These are phyloP conservation scores for Aspergillus ibericus DNA, from an alignment of 2,329 filamentous ascomycete genomes.

Conservation along the genomic window DNA sequence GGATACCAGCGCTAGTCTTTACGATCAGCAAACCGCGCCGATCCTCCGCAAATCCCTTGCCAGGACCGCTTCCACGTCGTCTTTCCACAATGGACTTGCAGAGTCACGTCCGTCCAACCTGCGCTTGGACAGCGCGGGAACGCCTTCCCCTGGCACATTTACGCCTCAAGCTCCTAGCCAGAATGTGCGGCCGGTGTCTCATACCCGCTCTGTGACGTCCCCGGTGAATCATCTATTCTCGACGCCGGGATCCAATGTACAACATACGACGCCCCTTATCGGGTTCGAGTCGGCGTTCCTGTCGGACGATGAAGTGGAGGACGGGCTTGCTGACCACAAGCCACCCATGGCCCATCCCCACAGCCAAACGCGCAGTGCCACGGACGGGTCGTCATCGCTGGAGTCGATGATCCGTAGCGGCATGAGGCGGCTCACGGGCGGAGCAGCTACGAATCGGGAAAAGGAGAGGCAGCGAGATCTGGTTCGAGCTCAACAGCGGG, in stretches of 20 bases:
- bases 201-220: constrained; percentile 81
- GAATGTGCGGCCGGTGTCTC: constrained; percentile 64
- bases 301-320: constrained; percentile 76
- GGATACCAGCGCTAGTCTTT: constrained; percentile 76
- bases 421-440: constrained; percentile 49
- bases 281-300: constrained; percentile 59
- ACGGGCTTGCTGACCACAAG: constrained; percentile 70
- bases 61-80: constrained; percentile 68
- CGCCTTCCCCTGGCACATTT: constrained; percentile 47
- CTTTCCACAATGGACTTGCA: constrained; percentile 85
- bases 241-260: constrained; percentile 49
- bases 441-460: constrained; percentile 41
- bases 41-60: constrained; percentile 80
- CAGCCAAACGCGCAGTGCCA: constrained; percentile 34
- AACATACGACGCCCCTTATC: constrained; percentile 51
- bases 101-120: constrained; percentile 65
- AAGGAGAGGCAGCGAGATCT: constrained; percentile 48
- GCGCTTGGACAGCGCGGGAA: constrained; percentile 52
- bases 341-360: constrained; percentile 22
- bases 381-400: constrained; percentile 44
- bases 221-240: constrained; percentile 59
- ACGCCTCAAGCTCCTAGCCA: constrained; percentile 33
- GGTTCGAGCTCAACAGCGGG: constrained; percentile 45
- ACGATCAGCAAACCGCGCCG: constrained; percentile 89
- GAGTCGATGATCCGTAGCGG: constrained; percentile 48